A percentile compares a stretch with the other conserved stretches of the same genome.
Conservation (phyloP, 1,139 yeast genomes). For the Komagataea norvegica region DNA sequence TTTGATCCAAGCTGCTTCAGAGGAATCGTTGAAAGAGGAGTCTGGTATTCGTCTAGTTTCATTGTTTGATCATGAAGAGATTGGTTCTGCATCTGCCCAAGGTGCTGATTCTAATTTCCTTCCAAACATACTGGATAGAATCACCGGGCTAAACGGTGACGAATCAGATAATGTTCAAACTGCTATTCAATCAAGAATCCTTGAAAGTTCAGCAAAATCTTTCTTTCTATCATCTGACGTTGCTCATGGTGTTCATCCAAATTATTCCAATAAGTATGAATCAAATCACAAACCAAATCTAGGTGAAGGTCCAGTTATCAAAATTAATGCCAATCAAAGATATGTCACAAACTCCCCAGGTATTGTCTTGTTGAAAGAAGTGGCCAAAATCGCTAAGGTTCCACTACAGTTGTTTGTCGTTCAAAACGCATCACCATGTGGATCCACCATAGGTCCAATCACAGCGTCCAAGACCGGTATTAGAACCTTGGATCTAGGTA, state of each 20-base stretch:
- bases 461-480: conserved; percentile 85
- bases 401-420: conserved; percentile 84
- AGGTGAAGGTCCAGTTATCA: conserved; percentile 89
- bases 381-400: conserved; percentile 61
- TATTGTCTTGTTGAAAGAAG: conserved; percentile 65
- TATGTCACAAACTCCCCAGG: conserved; percentile 95
- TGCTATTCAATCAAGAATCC: conserved; percentile 35
- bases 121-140: conserved; percentile 68
- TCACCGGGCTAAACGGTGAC: conserved; percentile 46
- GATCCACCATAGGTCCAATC: conserved; percentile 95
- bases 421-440: conserved; percentile 90
- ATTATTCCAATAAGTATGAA: conserved; percentile 75
- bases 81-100: conserved; percentile 90
- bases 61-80: conserved; percentile 91
- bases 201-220: conserved; percentile 72
- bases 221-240: conserved; percentile 90
- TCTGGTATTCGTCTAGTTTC: conserved; percentile 67
- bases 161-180: conserved; percentile 29
- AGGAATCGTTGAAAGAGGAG: conserved; percentile 38
- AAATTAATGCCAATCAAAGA: conserved; percentile 91
- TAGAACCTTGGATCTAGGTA: conserved; percentile 86
- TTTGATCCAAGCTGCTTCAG: conserved; percentile 49
- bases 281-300: conserved; percentile 70
- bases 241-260: conserved; percentile 97
- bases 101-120: conserved; percentile 94